Evolutionary conservation across 2,329 filamentous ascomycete species (phyloP), one percentile per base, ranked within the genome.

Genomic region (Claviceps pusilla): DNA sequence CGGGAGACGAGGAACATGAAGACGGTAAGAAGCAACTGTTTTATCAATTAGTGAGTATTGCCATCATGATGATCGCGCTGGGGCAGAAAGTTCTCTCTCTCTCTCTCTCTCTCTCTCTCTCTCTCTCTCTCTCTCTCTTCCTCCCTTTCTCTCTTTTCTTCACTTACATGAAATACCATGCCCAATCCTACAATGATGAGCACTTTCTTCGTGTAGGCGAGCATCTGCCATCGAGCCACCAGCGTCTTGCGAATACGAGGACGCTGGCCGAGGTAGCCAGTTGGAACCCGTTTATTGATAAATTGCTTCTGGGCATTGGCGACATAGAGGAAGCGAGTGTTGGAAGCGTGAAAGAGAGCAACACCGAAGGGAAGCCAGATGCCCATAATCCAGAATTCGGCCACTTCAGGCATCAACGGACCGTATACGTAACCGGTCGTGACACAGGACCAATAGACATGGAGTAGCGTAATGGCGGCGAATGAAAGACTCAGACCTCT

Each of bases 371-470:
- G 82, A 3, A 85, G 69, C 64, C 79, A 82, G 54, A 80, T 71
- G 57, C 77, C 76, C 82, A 86, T 86, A 65, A 83, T 74, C 79
- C 81, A 86, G 63, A 74, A 86, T 65, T 83, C 78, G 16, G 71
- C 71, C 24, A 73, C 68, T 52, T 78, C 78, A 0, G 79, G 76
- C 52, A 69, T 66, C 1, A 73, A 56, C 2, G 70, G 65, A 2
- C 67, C 68, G 52, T 71, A 66, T 24, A 66, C 61, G 54, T 74
- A 74, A 1, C 61, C 70, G 3, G 67, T 64, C 56, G 69, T 64
- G 3, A 72, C 66, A 2, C 69, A 65, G 24, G 68, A 52, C 71
- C 71, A 74, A 63, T 74, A 75, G 4, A 68, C 55, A 55, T 74
- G 72, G 24, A 74, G 65, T 37, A 70, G 57, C 5, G 61, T 47